Conservation (phyloP, 805 yeast species). For the Ogataea glucozyma region DNA sequence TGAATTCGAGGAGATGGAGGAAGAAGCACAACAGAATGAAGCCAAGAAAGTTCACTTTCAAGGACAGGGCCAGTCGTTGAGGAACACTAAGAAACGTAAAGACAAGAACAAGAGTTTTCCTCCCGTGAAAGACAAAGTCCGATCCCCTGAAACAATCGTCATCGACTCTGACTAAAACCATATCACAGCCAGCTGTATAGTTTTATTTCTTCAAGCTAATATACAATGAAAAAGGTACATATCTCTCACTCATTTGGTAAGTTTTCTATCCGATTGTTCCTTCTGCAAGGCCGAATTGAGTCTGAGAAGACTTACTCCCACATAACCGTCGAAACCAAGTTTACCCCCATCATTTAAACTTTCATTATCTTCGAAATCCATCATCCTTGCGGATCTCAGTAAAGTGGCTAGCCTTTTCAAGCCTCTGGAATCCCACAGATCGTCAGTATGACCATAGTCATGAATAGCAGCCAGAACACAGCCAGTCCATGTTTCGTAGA, state of each 20-base stretch:
- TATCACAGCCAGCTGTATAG: slow-evolving; percentile 1
- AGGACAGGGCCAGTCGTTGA: slow-evolving; percentile 76
- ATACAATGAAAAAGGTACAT: too few species aligned
- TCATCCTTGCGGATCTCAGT: slow-evolving; percentile 34
- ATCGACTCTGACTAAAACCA: slow-evolving; percentile 51
- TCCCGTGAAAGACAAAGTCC: slow-evolving; percentile 60
- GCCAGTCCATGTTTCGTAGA: slow-evolving; percentile 30
- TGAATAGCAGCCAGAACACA: slow-evolving; percentile 41
- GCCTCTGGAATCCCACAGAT: slow-evolving; percentile 47
- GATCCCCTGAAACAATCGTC: slow-evolving; percentile 79
- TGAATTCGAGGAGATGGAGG: slow-evolving; percentile 37
- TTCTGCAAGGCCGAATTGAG: slow-evolving; percentile 7
- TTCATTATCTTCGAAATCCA: slow-evolving; percentile 11
- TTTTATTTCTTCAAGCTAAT: not conserved
- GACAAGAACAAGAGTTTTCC: slow-evolving; percentile 51
- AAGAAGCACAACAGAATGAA: slow-evolving; percentile 19
- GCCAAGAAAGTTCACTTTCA: slow-evolving; percentile 37
- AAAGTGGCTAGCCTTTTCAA: slow-evolving; percentile 49
- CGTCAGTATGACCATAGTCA: slow-evolving; percentile 43
- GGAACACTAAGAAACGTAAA: slow-evolving; percentile 59
- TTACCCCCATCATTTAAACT: slow-evolving; percentile 2
- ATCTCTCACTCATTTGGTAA: not conserved
- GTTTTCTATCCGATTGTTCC: not conserved
- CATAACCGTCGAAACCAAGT: slow-evolving; percentile 25
- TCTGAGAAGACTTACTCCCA: slow-evolving; percentile 22